Conservation (phyloP, 2,329 filamentous ascomycete genomes). For the Scopulariopsis brevicaulis region DNA sequence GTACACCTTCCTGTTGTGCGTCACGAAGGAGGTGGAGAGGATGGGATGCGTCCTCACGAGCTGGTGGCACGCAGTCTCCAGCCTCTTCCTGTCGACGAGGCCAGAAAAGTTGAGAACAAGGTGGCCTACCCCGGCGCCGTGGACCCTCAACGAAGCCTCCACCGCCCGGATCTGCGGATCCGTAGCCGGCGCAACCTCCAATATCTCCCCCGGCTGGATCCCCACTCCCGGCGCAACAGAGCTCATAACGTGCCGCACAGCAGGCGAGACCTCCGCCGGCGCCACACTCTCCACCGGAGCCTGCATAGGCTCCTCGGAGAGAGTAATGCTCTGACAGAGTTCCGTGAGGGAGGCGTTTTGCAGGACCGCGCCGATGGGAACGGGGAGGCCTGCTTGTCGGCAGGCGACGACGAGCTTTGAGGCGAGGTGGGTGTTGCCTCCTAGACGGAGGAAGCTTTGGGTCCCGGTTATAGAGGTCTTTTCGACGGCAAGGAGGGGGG, state of each 20-base stretch:
- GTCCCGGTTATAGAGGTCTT: conserved; percentile 26
- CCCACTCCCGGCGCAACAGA: conserved; percentile 30
- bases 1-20: conserved; percentile 31
- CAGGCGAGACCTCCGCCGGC: background rate
- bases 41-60: conserved; percentile 34
- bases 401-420: conserved; percentile 31
- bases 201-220: conserved; percentile 21
- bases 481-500: conserved; percentile 25
- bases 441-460: conserved; percentile 32
- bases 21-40: conserved; percentile 41
- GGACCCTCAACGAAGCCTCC: conserved; percentile 32
- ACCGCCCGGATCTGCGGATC: conserved; percentile 34
- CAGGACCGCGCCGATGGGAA: conserved; percentile 31
- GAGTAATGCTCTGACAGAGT: conserved; percentile 24
- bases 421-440: conserved; percentile 33
- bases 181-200: conserved; percentile 36
- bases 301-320: conserved; percentile 6
- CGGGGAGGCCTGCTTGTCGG: conserved; percentile 25
- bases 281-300: background rate
- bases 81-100: conserved; percentile 24
- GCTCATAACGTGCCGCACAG: background rate
- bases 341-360: conserved; percentile 28
- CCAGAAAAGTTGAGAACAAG: conserved; percentile 36
- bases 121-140: conserved; percentile 32
- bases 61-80: conserved; percentile 33